Percentiles rank a stretch among this genome's conserved stretches.
Evolutionary conservation across 1,284 basidiomycete species (phyloP).

Genomic region (Xerocomus minutiporus): DNA sequence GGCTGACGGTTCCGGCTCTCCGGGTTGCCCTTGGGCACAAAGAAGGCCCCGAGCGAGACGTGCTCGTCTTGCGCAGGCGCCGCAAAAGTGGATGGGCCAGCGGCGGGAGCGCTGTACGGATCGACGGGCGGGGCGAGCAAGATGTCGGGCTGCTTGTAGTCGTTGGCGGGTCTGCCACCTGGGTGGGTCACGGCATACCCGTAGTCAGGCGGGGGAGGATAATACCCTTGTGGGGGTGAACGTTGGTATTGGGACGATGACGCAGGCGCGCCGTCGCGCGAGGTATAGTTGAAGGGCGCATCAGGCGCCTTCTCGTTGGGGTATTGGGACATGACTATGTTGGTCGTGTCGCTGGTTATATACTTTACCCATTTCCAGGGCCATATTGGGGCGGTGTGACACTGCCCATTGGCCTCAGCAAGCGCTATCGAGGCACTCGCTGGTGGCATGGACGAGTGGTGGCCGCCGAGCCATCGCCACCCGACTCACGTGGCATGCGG

Average conservation of each 20-base stretch:
- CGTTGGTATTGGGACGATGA: background rate
- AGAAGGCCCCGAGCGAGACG: constrained; percentile 24
- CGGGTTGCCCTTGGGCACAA: constrained; percentile 25
- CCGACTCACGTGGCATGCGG: no score
- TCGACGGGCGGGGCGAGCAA: background rate
- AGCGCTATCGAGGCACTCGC: background rate
- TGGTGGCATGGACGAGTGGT: no score
- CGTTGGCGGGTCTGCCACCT: background rate
- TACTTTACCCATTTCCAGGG: background rate
- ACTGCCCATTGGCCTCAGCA: background rate
- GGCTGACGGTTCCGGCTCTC: constrained; percentile 27
- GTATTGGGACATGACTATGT: background rate
- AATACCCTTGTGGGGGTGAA: constrained; percentile 6
- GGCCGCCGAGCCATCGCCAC: no score
- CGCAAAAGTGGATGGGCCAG: background rate
- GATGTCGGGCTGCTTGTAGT: background rate
- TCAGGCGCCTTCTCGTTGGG: background rate
- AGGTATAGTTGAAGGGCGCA: background rate
- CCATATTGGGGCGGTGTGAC: background rate
- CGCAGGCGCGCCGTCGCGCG: background rate
- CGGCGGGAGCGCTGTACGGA: background rate
- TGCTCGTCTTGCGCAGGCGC: background rate
- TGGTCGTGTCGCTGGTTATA: background rate
- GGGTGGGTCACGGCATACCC: constrained; percentile 6
- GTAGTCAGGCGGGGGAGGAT: constrained; percentile 22